Evolutionary conservation across 768 basidiomycete genomes (phyloP), one percentile per base, ranked within the genome.

Genomic region (Holtermanniella nyarrowii): DNA sequence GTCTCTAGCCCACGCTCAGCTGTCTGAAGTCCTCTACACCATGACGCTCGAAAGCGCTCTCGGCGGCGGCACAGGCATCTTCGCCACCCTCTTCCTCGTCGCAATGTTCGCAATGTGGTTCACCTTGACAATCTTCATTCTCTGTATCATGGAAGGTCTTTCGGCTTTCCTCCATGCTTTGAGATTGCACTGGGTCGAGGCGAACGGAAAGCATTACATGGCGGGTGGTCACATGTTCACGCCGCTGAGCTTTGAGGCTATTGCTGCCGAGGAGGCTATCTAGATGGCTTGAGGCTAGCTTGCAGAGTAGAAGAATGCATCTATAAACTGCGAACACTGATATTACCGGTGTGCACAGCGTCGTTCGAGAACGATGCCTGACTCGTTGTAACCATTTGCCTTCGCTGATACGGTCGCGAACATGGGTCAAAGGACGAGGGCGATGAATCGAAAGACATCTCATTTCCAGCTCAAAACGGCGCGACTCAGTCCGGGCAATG

Each of bases 1-100:
- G 5, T 99, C 95, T 22, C 79, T 99, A 47, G 95, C 95, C 11
- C 95, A 99, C 74, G 89, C 95, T 18, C 95, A 97, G 73, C 77
- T 99, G 16, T 93, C 89, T 37, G 90, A 69, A 47, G 70, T 73
- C 1, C 50, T 73, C 40, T 73, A 88, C 86, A 67, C 69, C 48
- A 93, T 93, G 90, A 88, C 86, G 0, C 59, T 99, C 43, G 71
- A 71, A 44, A 53, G 63, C 20, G 73, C 74, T 23, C 65, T 58
- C 3, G 63, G 54, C 24, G 61, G 67, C 22, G 76, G 84, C 23
- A 54, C 63, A 4, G 44, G 72, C 45, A 63, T 70, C 4, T 77
- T 77, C 59, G 51, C 56, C 4, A 59, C 57, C 26, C 71, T 88
- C 7, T 79, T 80, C 42, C 77, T 84, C 48, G 69, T 77, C n/a